Conservation (phyloP, 352 stramenopile species). For the Globisporangium nunn region DNA sequence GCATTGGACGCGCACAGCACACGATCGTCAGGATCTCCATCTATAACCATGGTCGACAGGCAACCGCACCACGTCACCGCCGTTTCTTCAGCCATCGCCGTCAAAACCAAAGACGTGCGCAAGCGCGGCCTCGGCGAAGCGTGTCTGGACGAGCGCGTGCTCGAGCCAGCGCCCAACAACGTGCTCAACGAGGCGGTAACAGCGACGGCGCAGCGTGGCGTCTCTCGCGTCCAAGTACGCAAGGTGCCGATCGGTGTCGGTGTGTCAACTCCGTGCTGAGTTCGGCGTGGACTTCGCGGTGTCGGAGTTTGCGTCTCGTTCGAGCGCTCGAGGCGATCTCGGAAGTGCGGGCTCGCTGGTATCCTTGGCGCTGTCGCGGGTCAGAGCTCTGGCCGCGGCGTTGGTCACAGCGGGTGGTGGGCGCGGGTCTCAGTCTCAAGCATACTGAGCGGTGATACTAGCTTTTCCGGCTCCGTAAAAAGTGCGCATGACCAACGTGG, state of each 20-base stretch:
- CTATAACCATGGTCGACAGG: no score
- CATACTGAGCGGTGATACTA: slow-evolving; percentile 48
- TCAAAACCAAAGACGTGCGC: slow-evolving; percentile 25
- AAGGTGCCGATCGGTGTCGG: slow-evolving; percentile 40
- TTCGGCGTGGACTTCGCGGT: slow-evolving; percentile 66
- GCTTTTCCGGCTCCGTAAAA: slow-evolving; percentile 14
- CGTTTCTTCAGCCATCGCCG: background rate
- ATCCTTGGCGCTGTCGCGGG: slow-evolving; percentile 36
- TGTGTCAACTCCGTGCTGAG: slow-evolving; percentile 30
- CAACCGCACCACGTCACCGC: background rate
- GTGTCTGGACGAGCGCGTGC: slow-evolving; percentile 59
- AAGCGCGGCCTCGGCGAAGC: slow-evolving; percentile 71
- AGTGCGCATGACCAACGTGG: slow-evolving; percentile 6
- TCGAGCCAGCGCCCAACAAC: slow-evolving; percentile 62
- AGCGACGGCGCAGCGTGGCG: slow-evolving; percentile 54
- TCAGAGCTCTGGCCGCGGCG: slow-evolving; percentile 20
- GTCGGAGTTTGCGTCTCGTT: slow-evolving; percentile 37
- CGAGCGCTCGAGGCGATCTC: slow-evolving; percentile 30
- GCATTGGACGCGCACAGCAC: no score
- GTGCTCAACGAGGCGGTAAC: slow-evolving; percentile 68
- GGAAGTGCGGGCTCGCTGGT: slow-evolving; percentile 38
- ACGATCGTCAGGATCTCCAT: no score
- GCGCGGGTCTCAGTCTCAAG: slow-evolving; percentile 35
- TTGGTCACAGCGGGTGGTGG: slow-evolving; percentile 42
- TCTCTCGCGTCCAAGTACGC: slow-evolving; percentile 55